Evolutionary conservation across 2,329 filamentous ascomycete genomes (phyloP).

Genomic region (Hortaea sp.): DNA sequence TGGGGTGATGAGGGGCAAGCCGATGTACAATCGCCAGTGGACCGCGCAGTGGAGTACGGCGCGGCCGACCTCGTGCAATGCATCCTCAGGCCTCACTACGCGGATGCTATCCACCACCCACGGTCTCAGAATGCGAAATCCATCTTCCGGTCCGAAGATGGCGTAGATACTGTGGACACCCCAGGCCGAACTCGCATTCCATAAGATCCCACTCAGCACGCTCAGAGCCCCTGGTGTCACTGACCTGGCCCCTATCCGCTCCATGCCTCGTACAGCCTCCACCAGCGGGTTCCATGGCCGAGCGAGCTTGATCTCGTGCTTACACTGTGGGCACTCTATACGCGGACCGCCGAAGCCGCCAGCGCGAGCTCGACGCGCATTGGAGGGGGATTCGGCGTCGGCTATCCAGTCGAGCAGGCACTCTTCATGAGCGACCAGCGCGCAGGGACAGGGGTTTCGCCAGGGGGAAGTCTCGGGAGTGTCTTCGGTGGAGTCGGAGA

Average conservation of each 20-base stretch:
- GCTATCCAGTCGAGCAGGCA: slow-evolving; percentile 88
- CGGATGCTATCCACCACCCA: slow-evolving; percentile 16
- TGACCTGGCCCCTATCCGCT: slow-evolving; percentile 47
- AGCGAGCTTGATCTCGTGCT: slow-evolving; percentile 64
- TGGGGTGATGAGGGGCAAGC: slow-evolving; percentile 58
- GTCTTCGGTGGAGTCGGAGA: slow-evolving; percentile 56
- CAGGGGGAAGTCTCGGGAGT: slow-evolving; percentile 54
- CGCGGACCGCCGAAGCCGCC: slow-evolving; percentile 39
- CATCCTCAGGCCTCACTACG: slow-evolving; percentile 7
- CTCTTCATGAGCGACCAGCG: slow-evolving; percentile 78
- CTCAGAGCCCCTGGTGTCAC: slow-evolving; percentile 56
- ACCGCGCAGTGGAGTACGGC: slow-evolving; percentile 19
- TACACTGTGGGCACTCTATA: slow-evolving; percentile 82
- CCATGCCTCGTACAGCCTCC: slow-evolving; percentile 50
- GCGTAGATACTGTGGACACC: slow-evolving; percentile 55
- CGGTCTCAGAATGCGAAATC: slow-evolving; percentile 42
- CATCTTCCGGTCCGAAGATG: slow-evolving; percentile 56
- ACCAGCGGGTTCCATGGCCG: slow-evolving; percentile 67
- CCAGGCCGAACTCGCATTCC: slow-evolving; percentile 27
- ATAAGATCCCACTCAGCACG: slow-evolving; percentile 31
- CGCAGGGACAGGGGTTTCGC: slow-evolving; percentile 85
- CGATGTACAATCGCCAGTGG: slow-evolving; percentile 46
- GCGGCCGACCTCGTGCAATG: slow-evolving; percentile 7
- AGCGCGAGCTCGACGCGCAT: slow-evolving; percentile 37
- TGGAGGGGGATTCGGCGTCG: slow-evolving; percentile 62